Evolutionary conservation across 2,329 filamentous ascomycete genomes (phyloP), one percentile per base, ranked within the genome.

Genomic region (Cordyceps tenuipes): DNA sequence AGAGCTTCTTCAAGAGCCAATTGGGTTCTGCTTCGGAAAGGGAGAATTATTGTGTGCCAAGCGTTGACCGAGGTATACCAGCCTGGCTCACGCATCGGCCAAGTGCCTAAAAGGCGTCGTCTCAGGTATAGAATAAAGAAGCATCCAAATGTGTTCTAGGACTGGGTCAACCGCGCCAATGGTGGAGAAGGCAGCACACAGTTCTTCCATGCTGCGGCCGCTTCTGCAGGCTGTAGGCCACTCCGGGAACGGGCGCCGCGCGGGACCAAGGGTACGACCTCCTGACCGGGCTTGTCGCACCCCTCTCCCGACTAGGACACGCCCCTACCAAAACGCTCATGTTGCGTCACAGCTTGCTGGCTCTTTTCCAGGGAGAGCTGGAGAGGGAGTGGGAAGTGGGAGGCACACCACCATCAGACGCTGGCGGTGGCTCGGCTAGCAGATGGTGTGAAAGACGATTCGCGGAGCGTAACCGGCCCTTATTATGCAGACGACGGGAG

Each of bases 121-220:
- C 56, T 44, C 47, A 51, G 56, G 47, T 50, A 39, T 21, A 50
- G 7, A 47, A 21, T 49, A 21, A 39, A 48, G 47, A 59, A 55
- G 47, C 52, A 52, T 48, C 34, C 5, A 48, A 50, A 52, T 49
- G n/a, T 34, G 34, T 58, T 58, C 56, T 58, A 44, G 43, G 52
- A 36, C 58, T 57, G 46, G 41, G 43, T 31, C 47, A 58, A 55
- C 43, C 53, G 31, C 53, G 53, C 62, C 62, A 63, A 36, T 39
- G 49, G 57, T 59, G 57, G 57, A 53, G 57, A 52, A 46, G 13
- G 48, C 56, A 62, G 63, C 69, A 69, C 68, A 67, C 63, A 64
- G 66, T 65, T 68, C 61, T 66, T 72, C 71, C 70, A 68, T 70
- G 62, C 71, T 74, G 72, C 72, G 72, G 72, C 72, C 72, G 66